Evolutionary conservation across 1,284 basidiomycete genomes (phyloP).

Genomic region (Ustilago crameri): DNA sequence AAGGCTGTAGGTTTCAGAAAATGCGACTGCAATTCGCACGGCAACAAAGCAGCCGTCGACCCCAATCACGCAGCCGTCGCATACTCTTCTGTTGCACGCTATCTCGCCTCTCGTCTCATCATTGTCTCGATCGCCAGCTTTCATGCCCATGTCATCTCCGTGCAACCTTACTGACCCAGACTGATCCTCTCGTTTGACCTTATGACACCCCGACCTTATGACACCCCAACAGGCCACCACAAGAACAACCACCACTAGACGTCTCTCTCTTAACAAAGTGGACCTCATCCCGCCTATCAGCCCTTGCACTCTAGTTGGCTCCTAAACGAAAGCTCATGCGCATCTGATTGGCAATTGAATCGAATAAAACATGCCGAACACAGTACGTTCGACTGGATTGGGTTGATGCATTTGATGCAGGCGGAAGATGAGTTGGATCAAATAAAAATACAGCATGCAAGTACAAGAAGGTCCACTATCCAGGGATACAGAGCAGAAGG

Average conservation of each 20-base stretch:
- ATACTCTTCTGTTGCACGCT: too few species aligned
- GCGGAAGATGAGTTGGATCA: too few species aligned
- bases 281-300: not conserved
- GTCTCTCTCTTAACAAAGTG: not conserved
- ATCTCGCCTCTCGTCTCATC: too few species aligned
- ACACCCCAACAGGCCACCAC: conserved; percentile 52
- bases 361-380: not conserved
- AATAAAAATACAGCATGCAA: conserved; percentile 2
- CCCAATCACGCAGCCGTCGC: too few species aligned
- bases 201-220: too few species aligned
- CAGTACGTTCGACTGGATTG: not conserved
- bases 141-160: not conserved
- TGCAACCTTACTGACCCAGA: conserved; percentile 5
- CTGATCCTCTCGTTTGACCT: not conserved
- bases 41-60: too few species aligned
- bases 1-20: too few species aligned
- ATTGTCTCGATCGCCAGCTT: too few species aligned
- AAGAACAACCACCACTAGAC: conserved; percentile 58
- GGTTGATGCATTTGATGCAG: too few species aligned
- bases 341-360: conserved; percentile 8
- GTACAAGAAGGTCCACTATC: conserved; percentile 1
- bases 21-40: too few species aligned
- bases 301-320: not conserved
- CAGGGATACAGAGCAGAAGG: not conserved
- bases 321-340: not conserved